Conservation (phyloP, 2,329 filamentous ascomycete species). For the Gnomoniopsis smithogilvyi region DNA sequence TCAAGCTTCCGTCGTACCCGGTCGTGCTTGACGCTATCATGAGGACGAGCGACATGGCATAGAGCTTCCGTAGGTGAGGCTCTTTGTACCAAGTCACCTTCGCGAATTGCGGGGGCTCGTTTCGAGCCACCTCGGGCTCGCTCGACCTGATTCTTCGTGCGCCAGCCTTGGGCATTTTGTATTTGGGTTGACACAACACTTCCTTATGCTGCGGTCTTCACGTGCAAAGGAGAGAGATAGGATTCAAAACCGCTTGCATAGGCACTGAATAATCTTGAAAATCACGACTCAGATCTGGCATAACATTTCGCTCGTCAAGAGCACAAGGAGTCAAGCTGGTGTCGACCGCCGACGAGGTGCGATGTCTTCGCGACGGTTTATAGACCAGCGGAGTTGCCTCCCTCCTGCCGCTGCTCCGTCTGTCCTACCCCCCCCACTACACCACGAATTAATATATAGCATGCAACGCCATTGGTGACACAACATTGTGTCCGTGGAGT, state of each 20-base stretch:
- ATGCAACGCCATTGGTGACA: neutral
- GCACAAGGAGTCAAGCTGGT: neutral
- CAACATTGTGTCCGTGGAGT: neutral
- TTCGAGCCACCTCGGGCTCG: constrained; percentile 33
- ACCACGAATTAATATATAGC: neutral
- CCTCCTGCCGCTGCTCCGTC: neutral
- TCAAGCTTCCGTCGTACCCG: constrained; percentile 18
- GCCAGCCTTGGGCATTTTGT: neutral
- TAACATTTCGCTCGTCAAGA: neutral
- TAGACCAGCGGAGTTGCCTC: neutral
- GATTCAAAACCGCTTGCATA: too few species aligned
- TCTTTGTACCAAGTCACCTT: constrained; percentile 54
- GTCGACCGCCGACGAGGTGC: neutral
- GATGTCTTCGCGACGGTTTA: neutral
- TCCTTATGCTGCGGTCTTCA: neutral
- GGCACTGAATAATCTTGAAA: too few species aligned
- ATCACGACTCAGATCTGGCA: neutral
- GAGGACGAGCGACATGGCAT: constrained; percentile 27
- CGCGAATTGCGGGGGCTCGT: constrained; percentile 45
- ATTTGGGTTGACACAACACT: neutral
- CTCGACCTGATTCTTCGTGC: constrained; percentile 19
- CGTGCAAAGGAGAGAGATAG: neutral
- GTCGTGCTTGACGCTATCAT: constrained; percentile 19
- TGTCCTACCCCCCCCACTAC: neutral
- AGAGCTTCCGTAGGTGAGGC: constrained; percentile 52